Percentiles rank a stretch among this genome's conserved stretches.
Evolutionary conservation across 163 green algal genomes (phyloP).

Genomic region (Trebouxia gelatinosa): DNA sequence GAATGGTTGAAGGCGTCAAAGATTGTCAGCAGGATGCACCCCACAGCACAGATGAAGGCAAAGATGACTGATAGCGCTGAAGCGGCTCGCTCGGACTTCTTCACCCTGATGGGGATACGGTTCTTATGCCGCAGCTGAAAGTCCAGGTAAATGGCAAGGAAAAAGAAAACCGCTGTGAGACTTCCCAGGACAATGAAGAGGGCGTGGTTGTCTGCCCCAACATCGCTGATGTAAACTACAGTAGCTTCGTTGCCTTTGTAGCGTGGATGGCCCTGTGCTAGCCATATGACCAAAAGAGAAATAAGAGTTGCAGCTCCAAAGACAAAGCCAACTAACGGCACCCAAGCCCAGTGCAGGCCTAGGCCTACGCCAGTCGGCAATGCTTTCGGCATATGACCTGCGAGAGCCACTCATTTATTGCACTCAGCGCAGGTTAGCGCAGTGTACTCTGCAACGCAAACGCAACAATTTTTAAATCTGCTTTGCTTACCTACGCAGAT

Average conservation of each 20-base stretch:
- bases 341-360: conserved; percentile 29
- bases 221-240: conserved; percentile 31
- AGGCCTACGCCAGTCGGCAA: conserved; percentile 1
- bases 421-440: too few relatives aligned
- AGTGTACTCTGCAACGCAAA: too few relatives aligned
- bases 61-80: conserved; percentile 13
- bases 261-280: conserved; percentile 21
- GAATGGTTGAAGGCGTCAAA: conserved; percentile 17
- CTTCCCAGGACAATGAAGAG: conserved; percentile 32
- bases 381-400: too few relatives aligned
- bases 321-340: conserved; percentile 22
- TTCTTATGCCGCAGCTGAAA: conserved; percentile 24
- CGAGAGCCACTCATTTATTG: too few relatives aligned
- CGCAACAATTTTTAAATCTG: too few relatives aligned
- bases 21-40: conserved; percentile 31
- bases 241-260: conserved; percentile 20
- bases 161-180: conserved; percentile 25
- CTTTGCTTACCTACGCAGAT: too few relatives aligned
- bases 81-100: background rate
- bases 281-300: conserved; percentile 26
- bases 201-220: conserved; percentile 21
- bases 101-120: conserved; percentile 6
- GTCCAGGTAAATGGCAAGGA: conserved; percentile 22
- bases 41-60: conserved; percentile 22
- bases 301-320: conserved; percentile 26